Percentiles rank a stretch among this genome's conserved stretches.
phyloP scores from a whole-genome alignment of 768 basidiomycete species.

The Hygrocybe punicea region DNA sequence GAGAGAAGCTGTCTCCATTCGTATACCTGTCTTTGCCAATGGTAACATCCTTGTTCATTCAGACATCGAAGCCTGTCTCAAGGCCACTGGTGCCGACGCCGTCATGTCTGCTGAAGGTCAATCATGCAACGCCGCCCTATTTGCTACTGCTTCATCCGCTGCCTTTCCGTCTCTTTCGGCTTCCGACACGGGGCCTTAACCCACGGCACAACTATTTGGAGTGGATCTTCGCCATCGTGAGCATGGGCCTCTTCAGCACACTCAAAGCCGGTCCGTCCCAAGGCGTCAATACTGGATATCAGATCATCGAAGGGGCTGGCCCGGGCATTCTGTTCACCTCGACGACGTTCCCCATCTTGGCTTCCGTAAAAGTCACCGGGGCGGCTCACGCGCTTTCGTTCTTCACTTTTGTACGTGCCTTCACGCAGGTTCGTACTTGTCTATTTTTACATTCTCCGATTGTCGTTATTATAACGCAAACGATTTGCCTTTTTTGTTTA shows the following conservation, averaged over 20 bases:
- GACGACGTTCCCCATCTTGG: constrained; percentile 45
- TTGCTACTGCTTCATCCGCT: constrained; percentile 34
- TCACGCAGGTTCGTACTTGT: constrained; percentile 24
- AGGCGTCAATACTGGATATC: constrained; percentile 15
- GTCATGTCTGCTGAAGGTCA: constrained; percentile 96
- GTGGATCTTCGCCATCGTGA: constrained; percentile 38
- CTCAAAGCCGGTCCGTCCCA: constrained; percentile 15
- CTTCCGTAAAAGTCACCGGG: constrained; percentile 39
- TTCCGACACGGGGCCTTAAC: no score
- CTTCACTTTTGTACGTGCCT: constrained; percentile 37
- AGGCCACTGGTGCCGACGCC: constrained; percentile 82
- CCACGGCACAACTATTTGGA: constrained; percentile 33
- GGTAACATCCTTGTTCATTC: constrained; percentile 87
- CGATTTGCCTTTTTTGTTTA: no score
- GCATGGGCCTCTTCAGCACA: constrained; percentile 28
- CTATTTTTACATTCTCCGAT: no score
- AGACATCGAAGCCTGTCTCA: constrained; percentile 79
- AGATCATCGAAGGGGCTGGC: constrained; percentile 20
- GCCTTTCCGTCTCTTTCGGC: not conserved
- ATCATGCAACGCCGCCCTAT: constrained; percentile 87
- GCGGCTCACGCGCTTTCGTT: constrained; percentile 47
- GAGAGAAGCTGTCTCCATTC: constrained; percentile 79
- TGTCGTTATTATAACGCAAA: no score
- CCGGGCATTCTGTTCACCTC: constrained; percentile 19
- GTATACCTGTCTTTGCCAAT: constrained; percentile 97